Evolutionary conservation across 1,284 basidiomycete species (phyloP).

Genomic region (Tylopilus orsonianus): DNA sequence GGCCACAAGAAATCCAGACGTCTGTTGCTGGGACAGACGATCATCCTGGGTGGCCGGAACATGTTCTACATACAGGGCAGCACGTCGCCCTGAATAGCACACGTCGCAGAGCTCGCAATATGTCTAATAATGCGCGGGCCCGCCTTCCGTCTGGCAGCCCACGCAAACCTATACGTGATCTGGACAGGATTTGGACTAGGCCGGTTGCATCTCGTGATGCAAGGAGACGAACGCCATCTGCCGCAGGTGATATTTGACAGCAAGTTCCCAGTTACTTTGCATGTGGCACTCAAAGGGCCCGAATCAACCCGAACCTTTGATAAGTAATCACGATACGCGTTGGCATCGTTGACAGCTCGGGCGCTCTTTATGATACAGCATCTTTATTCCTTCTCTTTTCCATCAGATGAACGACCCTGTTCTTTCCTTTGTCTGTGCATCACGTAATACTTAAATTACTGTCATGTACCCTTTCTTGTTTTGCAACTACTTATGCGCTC

Average conservation of each 20-base stretch:
- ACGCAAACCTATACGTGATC: constrained; percentile 18
- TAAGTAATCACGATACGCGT: constrained; percentile 7
- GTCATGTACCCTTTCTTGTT: constrained; percentile 8
- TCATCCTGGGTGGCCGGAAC: constrained; percentile 9
- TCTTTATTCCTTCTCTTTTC: constrained; percentile 7
- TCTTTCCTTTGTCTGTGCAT: constrained; percentile 8
- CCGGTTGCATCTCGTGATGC: constrained; percentile 25
- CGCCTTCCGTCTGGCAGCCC: constrained; percentile 25
- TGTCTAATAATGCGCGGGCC: constrained; percentile 10
- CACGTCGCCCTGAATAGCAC: constrained; percentile 1
- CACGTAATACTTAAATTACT: constrained; percentile 12
- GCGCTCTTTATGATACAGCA: constrained; percentile 13
- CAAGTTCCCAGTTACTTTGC: constrained; percentile 10
- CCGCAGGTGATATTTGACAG: constrained; percentile 33
- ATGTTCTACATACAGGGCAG: constrained; percentile 6
- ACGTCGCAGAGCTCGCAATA: constrained; percentile 14
- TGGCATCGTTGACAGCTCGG: constrained; percentile 3
- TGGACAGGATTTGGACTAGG: constrained; percentile 26
- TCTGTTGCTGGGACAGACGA: constrained; percentile 9
- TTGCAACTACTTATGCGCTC: constrained; percentile 1
- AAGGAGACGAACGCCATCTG: constrained; percentile 34
- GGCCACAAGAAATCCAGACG: constrained; percentile 12
- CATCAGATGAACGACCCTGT: constrained; percentile 19
- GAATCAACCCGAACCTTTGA: constrained; percentile 9
- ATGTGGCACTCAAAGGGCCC: constrained; percentile 8